Evolutionary conservation across 208 protist genomes (phyloP), one percentile per base, ranked within the genome.

Genomic region (Leishmania mexicana): DNA sequence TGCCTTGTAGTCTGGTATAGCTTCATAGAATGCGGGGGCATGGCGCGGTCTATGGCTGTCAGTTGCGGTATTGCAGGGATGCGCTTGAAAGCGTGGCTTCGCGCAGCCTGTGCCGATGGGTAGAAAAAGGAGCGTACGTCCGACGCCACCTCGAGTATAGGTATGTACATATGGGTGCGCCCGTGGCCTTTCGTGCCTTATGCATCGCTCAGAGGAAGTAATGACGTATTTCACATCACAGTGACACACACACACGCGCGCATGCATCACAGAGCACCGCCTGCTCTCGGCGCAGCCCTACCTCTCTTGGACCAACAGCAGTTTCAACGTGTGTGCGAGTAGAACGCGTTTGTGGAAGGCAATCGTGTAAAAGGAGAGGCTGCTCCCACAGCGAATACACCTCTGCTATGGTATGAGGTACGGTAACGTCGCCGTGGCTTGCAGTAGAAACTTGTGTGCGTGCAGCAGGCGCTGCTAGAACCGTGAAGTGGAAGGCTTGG

Each of bases 151-250:
- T 72, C 40, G 19, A 47, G 45, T n/a, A 11, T 21, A 21, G 40
- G 35, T 49, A 31, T 21, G 40, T 31, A 28, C 53, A 35, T 15
- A 24, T 73, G 4, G 7, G 35, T 2, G 45, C 11, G 21, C 45
- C 28, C 19, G 13, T 7, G 51, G 7, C 45, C 70, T 17, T 5
- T 54, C 24, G 2, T 53, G 28, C 24, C 49, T 42, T 47, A 74
- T 35, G 0, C 70, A 74, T 74, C 42, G 24, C 70, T 54, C 40
- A 51, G 31, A 77, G n/a, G 15, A 78, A 74, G 21, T 49, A 82
- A n/a, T 82, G 40, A 7, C 21, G 54, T 78, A 35, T 77, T 77
- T 31, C 28, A 54, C 35, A 74, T 4, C 45, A 53, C 70, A 53
- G 28, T 74, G 28, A 35, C 70, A 49, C 67, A 72, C 35, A 51